Conservation (phyloP, 108 stramenopile genomes). For the Stephanodiscus minutulus region DNA sequence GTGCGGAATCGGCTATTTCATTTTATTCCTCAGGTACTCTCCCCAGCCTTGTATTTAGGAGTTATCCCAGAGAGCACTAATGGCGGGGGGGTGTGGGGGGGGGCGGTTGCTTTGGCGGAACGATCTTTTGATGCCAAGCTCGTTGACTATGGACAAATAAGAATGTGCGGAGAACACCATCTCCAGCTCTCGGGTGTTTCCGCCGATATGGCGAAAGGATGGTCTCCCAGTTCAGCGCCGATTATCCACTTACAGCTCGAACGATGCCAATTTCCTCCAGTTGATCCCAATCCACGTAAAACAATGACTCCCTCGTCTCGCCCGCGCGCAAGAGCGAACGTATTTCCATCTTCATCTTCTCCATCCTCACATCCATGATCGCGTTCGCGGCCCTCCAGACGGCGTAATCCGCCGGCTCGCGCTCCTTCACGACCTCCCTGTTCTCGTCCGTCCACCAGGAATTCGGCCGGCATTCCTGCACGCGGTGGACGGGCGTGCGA, state of each 20-base stretch:
- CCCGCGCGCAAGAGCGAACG: constrained; percentile 31
- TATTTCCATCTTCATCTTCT: constrained; percentile 50
- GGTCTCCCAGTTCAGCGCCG: background rate
- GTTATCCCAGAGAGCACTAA: no score
- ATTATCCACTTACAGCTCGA: background rate
- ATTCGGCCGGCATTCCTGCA: constrained; percentile 43
- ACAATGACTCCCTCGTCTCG: constrained; percentile 40
- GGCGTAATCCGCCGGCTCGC: constrained; percentile 49
- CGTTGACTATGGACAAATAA: no score
- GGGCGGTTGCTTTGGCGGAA: no score
- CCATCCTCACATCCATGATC: constrained; percentile 46
- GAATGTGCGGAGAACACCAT: no score
- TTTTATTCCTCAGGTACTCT: no score
- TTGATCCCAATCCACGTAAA: constrained; percentile 42
- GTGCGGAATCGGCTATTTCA: no score
- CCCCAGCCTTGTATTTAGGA: no score
- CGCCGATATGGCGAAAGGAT: no score
- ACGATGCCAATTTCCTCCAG: constrained; percentile 3
- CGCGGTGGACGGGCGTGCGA: constrained; percentile 19
- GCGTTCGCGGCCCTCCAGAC: constrained; percentile 52
- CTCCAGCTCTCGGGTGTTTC: no score
- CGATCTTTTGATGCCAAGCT: no score
- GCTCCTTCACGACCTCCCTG: constrained; percentile 27
- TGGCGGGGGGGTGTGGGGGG: no score
- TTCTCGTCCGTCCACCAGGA: constrained; percentile 43